phyloP scores from a whole-genome alignment of 805 yeast genomes.

The Metschnikowia baotianmanensis region DNA sequence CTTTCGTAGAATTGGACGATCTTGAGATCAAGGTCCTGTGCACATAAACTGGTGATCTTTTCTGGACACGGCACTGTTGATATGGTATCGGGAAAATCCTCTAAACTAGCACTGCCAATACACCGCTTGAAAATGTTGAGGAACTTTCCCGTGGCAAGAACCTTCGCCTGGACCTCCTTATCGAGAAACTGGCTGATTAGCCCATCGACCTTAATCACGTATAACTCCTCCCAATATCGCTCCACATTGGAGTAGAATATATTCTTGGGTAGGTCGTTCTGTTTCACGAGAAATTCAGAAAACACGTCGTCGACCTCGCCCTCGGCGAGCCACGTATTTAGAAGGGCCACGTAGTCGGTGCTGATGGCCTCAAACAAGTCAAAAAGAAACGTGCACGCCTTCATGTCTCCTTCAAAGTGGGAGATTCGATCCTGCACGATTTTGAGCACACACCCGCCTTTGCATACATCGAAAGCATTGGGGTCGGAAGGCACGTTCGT shows the following conservation, averaged over 20 bases:
- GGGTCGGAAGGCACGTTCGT: conserved; percentile 49
- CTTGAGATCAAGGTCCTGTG: conserved; percentile 49
- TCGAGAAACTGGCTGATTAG: conserved; percentile 61
- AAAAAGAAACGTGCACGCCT: conserved; percentile 50
- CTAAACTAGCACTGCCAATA: conserved; percentile 44
- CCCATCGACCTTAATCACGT: conserved; percentile 71
- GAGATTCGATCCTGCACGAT: conserved; percentile 59
- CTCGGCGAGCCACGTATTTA: conserved; percentile 73
- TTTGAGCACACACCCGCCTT: conserved; percentile 75
- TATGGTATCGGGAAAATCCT: conserved; percentile 25
- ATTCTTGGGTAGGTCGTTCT: conserved; percentile 24
- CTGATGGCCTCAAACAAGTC: conserved; percentile 59
- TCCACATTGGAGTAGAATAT: conserved; percentile 45
- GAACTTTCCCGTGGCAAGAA: conserved; percentile 81
- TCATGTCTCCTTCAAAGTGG: conserved; percentile 62
- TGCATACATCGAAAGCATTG: conserved; percentile 50
- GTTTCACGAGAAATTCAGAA: conserved; percentile 72
- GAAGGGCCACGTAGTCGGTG: conserved; percentile 58
- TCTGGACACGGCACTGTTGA: conserved; percentile 9
- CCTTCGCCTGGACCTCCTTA: conserved; percentile 54
- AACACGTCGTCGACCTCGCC: conserved; percentile 78
- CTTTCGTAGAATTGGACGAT: conserved; percentile 60
- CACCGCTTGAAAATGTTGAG: conserved; percentile 68
- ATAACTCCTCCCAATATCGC: conserved; percentile 73
- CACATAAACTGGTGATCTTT: conserved; percentile 30